These are phyloP conservation scores for Hepatocystis sp. DNA, from an alignment of 169 alveolate genomes.

Conservation along the genomic window DNA sequence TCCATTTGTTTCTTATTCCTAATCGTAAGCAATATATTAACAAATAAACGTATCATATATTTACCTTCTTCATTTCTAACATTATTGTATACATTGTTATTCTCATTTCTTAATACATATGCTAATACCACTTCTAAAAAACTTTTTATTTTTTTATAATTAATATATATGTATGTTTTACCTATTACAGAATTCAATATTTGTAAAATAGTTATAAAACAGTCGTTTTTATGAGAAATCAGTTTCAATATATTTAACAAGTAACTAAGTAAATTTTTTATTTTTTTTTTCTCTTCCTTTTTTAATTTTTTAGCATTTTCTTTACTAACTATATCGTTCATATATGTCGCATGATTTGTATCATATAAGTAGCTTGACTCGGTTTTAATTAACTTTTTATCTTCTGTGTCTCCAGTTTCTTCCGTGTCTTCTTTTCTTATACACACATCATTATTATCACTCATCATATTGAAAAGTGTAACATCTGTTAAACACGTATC, in stretches of 20 bases:
- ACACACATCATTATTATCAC: no score
- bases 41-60: constrained; percentile 21
- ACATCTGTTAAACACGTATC: no score
- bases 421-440: no score
- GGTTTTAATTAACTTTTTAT: no score
- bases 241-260: constrained; percentile 36
- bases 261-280: constrained; percentile 18
- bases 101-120: constrained; percentile 37
- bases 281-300: constrained; percentile 8
- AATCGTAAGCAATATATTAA: constrained; percentile 7
- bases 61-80: constrained; percentile 19
- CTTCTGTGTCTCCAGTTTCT: no score
- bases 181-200: constrained; percentile 28
- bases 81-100: constrained; percentile 2
- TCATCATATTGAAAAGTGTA: no score
- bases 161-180: constrained; percentile 2
- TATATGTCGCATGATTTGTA: no score
- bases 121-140: constrained; percentile 59
- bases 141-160: constrained; percentile 5
- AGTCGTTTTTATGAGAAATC: constrained; percentile 31
- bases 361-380: no score
- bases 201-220: constrained; percentile 24
- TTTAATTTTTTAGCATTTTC: neutral
- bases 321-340: neutral
- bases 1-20: neutral